A percentile compares a stretch with the other conserved stretches of the same genome.
phyloP scores from a whole-genome alignment of 2,329 filamentous ascomycete species.

The Cordyceps javanica region DNA sequence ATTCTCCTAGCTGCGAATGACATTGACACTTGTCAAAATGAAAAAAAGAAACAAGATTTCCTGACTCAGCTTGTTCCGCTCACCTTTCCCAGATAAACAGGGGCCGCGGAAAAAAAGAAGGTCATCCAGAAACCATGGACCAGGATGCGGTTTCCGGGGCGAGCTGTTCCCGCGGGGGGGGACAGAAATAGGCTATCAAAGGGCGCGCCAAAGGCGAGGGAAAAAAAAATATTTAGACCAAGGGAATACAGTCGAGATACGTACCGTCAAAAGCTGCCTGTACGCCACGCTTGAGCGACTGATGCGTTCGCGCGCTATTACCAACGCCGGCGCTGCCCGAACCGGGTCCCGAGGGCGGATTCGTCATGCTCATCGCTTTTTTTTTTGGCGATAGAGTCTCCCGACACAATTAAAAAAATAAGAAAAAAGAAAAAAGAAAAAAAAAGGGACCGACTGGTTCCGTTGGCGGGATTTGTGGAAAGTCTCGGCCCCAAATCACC shows the following conservation, averaged over 20 bases:
- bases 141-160: conserved; percentile 3
- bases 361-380: conserved; percentile 44
- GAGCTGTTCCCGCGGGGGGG: conserved; percentile 1
- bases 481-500: too few relatives aligned
- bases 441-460: not conserved
- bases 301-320: conserved; percentile 30
- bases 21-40: conserved; percentile 3
- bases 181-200: conserved; percentile 9
- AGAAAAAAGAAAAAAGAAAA: too few relatives aligned
- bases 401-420: too few relatives aligned
- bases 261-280: conserved; percentile 57
- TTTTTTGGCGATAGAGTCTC: not conserved
- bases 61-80: not conserved
- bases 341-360: conserved; percentile 39
- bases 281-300: conserved; percentile 51
- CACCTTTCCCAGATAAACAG: not conserved
- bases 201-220: not conserved
- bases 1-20: not conserved
- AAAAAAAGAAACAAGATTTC: not conserved
- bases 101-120: not conserved
- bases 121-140: not conserved
- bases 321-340: conserved; percentile 29
- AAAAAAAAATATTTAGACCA: conserved; percentile 5
- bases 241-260: conserved; percentile 17
- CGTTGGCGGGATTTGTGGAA: too few relatives aligned